Evolutionary conservation across 2,329 filamentous ascomycete genomes (phyloP).

Genomic region (Nemania serpens): DNA sequence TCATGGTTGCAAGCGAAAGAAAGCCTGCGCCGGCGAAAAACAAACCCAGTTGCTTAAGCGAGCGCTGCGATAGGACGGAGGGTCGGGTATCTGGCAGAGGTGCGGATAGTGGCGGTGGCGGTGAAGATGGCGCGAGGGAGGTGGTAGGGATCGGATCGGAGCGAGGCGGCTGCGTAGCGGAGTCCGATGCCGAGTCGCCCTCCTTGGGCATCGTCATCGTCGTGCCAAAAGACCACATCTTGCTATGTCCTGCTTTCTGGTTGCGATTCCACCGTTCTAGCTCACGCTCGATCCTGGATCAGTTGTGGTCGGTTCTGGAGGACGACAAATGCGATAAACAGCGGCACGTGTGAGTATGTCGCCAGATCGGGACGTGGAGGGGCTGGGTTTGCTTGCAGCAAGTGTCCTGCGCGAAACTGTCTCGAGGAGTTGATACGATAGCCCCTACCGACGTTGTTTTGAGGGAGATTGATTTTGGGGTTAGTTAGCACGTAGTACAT

Average conservation of each 20-base stretch:
- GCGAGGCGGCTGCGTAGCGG: slow-evolving; percentile 1
- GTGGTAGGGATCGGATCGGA: slow-evolving; percentile 11
- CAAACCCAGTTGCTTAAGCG: slow-evolving; percentile 67
- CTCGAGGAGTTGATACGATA: too few relatives aligned
- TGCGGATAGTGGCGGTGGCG: slow-evolving; percentile 9
- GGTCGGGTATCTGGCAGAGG: slow-evolving; percentile 25
- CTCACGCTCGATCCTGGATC: too few relatives aligned
- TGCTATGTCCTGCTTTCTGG: background rate
- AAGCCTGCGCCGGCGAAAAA: slow-evolving; percentile 78
- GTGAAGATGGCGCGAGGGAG: slow-evolving; percentile 11
- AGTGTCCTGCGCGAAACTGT: too few relatives aligned
- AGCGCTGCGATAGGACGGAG: slow-evolving; percentile 51
- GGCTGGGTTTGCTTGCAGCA: too few relatives aligned
- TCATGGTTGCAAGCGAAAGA: slow-evolving; percentile 69
- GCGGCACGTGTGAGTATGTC: too few relatives aligned
- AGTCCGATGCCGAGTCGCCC: slow-evolving; percentile 27
- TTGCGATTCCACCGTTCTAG: background rate
- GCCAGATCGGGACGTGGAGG: too few relatives aligned
- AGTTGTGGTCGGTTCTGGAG: too few relatives aligned
- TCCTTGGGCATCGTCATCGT: slow-evolving; percentile 43
- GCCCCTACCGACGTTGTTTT: too few relatives aligned
- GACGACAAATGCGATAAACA: too few relatives aligned
- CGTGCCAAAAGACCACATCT: slow-evolving; percentile 44
- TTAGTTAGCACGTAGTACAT: too few relatives aligned
- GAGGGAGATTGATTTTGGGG: too few relatives aligned